Percentiles rank a stretch among this genome's conserved stretches.
These are phyloP conservation scores for Vinca minor DNA, from an alignment of 257 asterid species.

Conservation along the genomic window DNA sequence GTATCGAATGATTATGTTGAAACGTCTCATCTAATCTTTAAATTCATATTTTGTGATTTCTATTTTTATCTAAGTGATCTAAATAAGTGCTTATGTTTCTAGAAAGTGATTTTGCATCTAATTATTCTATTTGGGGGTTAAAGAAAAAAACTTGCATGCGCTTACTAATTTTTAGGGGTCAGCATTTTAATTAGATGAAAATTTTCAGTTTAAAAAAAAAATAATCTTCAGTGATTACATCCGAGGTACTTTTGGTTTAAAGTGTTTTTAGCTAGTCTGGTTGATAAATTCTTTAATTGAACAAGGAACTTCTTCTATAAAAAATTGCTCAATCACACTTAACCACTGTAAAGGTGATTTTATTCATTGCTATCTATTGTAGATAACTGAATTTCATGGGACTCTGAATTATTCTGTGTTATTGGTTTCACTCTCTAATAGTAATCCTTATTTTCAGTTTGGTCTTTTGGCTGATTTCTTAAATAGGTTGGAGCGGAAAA, in stretches of 20 bases:
- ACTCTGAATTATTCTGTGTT: background rate
- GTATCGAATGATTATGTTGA: background rate
- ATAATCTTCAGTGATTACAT: background rate
- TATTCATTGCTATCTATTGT: background rate
- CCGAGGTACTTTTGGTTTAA: background rate
- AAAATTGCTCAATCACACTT: background rate
- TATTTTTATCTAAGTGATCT: slow-evolving; percentile 1
- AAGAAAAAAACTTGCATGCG: background rate
- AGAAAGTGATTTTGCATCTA: background rate
- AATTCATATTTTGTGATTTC: background rate
- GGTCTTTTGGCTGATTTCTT: slow-evolving; percentile 15
- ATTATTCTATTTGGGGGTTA: background rate
- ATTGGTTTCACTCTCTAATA: background rate
- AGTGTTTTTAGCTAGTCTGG: background rate
- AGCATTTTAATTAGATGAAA: too few species aligned
- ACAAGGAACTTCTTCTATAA: background rate
- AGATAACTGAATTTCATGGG: background rate
- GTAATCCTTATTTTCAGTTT: slow-evolving; percentile 9
- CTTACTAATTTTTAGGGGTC: background rate
- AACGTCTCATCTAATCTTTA: background rate
- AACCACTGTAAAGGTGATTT: background rate
- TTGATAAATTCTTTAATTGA: background rate
- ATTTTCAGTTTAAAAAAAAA: background rate
- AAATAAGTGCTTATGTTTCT: background rate
- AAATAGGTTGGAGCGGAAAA: slow-evolving; percentile 81